Conservation (phyloP, 2,329 filamentous ascomycete species). For the Gliomastix tumulicola region DNA sequence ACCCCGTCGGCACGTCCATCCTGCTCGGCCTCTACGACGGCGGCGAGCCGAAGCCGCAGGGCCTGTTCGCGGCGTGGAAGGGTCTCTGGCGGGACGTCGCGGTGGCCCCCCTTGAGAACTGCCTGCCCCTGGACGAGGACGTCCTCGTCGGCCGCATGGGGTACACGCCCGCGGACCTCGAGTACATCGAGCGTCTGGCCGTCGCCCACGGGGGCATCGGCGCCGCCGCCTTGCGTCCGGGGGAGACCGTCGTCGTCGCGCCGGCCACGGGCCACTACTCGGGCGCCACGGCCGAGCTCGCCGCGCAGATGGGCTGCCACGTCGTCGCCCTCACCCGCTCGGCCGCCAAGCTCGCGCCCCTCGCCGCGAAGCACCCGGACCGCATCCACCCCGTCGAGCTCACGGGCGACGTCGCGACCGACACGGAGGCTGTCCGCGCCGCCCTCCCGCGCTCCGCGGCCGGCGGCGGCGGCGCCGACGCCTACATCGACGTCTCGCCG, state of each 20-base stretch:
- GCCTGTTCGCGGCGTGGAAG: constrained; percentile 20
- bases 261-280: constrained; percentile 44
- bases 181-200: constrained; percentile 19
- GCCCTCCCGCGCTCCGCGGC: background rate
- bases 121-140: constrained; percentile 21
- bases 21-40: constrained; percentile 20
- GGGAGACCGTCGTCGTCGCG: constrained; percentile 39
- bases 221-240: constrained; percentile 30
- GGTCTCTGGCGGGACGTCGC: constrained; percentile 20
- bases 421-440: constrained; percentile 21
- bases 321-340: constrained; percentile 46
- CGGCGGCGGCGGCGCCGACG: constrained; percentile 19
- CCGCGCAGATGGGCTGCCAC: constrained; percentile 40
- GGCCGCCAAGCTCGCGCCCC: constrained; percentile 21
- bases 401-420: constrained; percentile 29
- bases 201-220: constrained; percentile 37
- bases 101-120: constrained; percentile 24
- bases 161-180: constrained; percentile 15
- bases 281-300: constrained; percentile 37
- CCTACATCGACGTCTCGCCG: constrained; percentile 39
- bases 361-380: constrained; percentile 4
- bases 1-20: constrained; percentile 12
- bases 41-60: constrained; percentile 10
- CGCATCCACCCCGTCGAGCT: constrained; percentile 24
- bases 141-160: too few relatives aligned